A percentile compares a stretch with the other conserved stretches of the same genome.
Evolutionary conservation across 495 filamentous ascomycete species (phyloP).

Genomic region (Ascobolus immersus): DNA sequence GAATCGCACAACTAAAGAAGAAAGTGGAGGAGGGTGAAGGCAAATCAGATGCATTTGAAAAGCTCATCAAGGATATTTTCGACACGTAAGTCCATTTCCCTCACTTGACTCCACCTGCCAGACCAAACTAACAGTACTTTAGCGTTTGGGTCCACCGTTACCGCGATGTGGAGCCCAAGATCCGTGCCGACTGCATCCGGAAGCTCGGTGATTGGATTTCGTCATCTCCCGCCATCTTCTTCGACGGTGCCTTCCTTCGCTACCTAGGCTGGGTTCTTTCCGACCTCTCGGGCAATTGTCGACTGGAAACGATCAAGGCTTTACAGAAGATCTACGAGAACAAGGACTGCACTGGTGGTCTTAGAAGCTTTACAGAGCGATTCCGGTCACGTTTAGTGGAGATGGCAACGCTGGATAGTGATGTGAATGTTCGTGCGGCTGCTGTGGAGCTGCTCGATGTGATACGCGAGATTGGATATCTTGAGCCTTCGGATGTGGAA

Average conservation of each 20-base stretch:
- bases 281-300: constrained; percentile 39
- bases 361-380: constrained; percentile 71
- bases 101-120: no score
- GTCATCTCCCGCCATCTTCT: constrained; percentile 57
- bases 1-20: constrained; percentile 39
- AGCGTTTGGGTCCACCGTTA: constrained; percentile 75
- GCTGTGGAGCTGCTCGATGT: constrained; percentile 57
- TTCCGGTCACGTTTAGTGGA: constrained; percentile 75
- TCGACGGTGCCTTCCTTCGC: constrained; percentile 62
- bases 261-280: constrained; percentile 90
- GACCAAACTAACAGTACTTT: background rate
- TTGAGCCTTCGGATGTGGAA: constrained; percentile 79
- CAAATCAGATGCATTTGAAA: constrained; percentile 36
- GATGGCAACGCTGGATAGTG: constrained; percentile 63
- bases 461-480: constrained; percentile 56
- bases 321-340: constrained; percentile 49
- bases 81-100: constrained; percentile 25
- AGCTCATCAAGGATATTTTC: constrained; percentile 52
- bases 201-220: constrained; percentile 72
- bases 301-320: constrained; percentile 58
- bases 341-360: constrained; percentile 44
- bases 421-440: constrained; percentile 47
- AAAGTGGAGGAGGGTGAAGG: constrained; percentile 38
- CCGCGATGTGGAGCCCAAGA: constrained; percentile 70
- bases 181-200: constrained; percentile 59